Conservation (phyloP, 108 stramenopile genomes). For the Hondaea fermentalgiana region DNA sequence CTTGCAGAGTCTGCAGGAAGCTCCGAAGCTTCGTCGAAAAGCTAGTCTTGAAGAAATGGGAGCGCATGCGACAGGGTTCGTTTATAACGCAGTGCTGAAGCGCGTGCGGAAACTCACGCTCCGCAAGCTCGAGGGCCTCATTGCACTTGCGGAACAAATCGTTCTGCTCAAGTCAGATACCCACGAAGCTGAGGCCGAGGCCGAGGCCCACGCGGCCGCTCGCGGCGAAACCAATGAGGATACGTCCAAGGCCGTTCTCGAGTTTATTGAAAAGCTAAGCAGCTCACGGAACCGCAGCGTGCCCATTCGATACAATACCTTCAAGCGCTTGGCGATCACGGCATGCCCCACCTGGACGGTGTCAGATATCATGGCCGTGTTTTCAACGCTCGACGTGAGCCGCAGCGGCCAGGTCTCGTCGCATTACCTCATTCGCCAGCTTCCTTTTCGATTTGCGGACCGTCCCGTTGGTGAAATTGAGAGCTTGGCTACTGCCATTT, state of each 20-base stretch:
- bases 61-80: background rate
- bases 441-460: background rate
- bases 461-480: background rate
- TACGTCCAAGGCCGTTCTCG: background rate
- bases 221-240: background rate
- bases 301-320: background rate
- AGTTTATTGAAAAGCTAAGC: background rate
- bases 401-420: background rate
- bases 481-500: background rate
- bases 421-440: background rate
- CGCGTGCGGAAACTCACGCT: background rate
- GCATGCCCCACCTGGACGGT: background rate
- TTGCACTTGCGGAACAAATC: background rate
- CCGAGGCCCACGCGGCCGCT: background rate
- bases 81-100: background rate
- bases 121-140: background rate
- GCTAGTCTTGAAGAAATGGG: slow-evolving; percentile 3
- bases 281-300: background rate
- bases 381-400: background rate
- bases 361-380: background rate
- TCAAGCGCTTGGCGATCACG: background rate
- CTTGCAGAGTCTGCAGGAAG: background rate
- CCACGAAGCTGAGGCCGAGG: background rate
- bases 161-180: background rate
- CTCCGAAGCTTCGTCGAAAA: background rate